These are phyloP conservation scores for Russula virescens DNA, from an alignment of 768 basidiomycete genomes.

Conservation along the genomic window DNA sequence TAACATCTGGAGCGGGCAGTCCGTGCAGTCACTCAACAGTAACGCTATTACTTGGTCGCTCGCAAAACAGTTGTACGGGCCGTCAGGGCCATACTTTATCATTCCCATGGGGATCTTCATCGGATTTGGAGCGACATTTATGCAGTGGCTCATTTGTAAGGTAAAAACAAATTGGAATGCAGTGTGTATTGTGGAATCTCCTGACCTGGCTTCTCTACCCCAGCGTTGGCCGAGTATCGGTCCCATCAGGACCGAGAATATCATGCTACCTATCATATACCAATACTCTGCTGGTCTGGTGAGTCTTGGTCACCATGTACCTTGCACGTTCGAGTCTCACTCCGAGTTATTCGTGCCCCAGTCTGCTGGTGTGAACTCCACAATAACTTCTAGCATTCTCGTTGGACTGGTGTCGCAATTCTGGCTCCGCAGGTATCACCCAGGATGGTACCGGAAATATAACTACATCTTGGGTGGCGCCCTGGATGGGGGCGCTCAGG, in stretches of 20 bases:
- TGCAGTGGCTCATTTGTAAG: conserved; percentile 52
- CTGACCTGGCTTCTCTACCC: conserved; percentile 5
- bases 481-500: conserved; percentile 58
- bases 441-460: conserved; percentile 57
- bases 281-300: conserved; percentile 38
- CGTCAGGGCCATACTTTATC: conserved; percentile 49
- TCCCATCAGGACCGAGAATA: conserved; percentile 41
- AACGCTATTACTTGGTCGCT: conserved; percentile 60
- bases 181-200: neutral
- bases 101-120: conserved; percentile 50
- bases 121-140: conserved; percentile 45
- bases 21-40: conserved; percentile 48
- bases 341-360: neutral
- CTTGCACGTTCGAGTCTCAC: conserved; percentile 14
- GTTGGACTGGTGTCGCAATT: conserved; percentile 51
- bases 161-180: conserved; percentile 28
- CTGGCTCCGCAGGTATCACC: conserved; percentile 22
- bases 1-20: conserved; percentile 45
- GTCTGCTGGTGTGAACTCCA: conserved; percentile 52
- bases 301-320: neutral
- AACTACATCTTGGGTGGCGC: conserved; percentile 66
- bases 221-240: conserved; percentile 54
- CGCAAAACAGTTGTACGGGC: conserved; percentile 51
- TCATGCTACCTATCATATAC: conserved; percentile 55
- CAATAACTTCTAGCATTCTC: conserved; percentile 43